These are phyloP conservation scores for Penicillium dipodomyicola DNA, from an alignment of 495 filamentous ascomycete genomes.

Conservation along the genomic window DNA sequence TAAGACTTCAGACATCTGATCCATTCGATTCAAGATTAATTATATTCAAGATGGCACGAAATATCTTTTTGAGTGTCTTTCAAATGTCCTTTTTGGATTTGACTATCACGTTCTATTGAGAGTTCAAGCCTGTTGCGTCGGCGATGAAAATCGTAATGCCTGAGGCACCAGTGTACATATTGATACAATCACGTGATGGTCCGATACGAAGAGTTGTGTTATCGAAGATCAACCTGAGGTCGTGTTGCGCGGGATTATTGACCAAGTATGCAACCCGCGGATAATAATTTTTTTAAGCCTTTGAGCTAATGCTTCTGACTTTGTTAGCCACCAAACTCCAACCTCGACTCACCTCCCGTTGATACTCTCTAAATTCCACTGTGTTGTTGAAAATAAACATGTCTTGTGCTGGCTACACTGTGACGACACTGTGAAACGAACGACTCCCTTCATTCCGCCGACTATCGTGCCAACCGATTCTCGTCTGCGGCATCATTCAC, in stretches of 20 bases:
- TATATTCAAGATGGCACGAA: neutral
- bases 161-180: neutral
- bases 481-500: conserved; percentile 30
- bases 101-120: neutral
- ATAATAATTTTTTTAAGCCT: neutral
- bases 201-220: neutral
- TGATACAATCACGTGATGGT: neutral
- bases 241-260: neutral
- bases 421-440: conserved; percentile 19
- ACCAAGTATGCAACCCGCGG: neutral
- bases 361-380: neutral
- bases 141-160: neutral
- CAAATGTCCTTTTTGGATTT: neutral
- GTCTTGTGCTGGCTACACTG: conserved; percentile 4
- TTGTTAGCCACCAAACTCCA: neutral
- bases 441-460: conserved; percentile 4
- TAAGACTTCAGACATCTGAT: neutral
- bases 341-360: neutral
- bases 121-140: neutral
- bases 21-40: neutral
- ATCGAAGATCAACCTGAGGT: neutral
- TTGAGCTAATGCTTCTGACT: neutral
- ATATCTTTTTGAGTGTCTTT: neutral
- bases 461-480: neutral
- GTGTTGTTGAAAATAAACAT: conserved; percentile 10